Conservation (phyloP, 164 flowering plant genomes). For the Kalanchoe fedtschenkoi region DNA sequence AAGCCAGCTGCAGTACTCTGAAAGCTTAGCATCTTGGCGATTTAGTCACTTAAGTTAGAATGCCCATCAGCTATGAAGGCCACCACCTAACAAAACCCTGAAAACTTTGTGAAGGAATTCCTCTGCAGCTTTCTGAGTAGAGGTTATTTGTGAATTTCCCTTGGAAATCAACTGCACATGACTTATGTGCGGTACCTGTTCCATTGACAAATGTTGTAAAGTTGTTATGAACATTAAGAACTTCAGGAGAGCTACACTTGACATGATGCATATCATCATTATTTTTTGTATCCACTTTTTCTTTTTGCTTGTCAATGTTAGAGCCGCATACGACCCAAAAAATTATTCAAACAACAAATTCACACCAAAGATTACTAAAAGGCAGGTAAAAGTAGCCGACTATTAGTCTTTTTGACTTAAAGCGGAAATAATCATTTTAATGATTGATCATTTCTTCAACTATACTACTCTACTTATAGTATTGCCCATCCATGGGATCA, state of each 20-base stretch:
- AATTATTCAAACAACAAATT: too few species aligned
- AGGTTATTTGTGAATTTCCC: constrained; percentile 35
- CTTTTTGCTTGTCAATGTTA: too few species aligned
- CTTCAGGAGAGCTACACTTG: neutral
- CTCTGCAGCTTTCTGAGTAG: constrained; percentile 44
- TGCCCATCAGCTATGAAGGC: constrained; percentile 68
- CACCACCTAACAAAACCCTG: constrained; percentile 63
- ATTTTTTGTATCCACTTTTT: too few species aligned
- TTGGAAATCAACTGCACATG: constrained; percentile 35
- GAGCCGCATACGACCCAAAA: too few species aligned
- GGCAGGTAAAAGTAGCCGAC: neutral
- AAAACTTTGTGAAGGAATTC: constrained; percentile 54
- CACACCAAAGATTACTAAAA: too few species aligned
- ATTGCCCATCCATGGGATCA: too few species aligned
- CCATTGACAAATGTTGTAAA: neutral
- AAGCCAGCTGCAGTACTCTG: constrained; percentile 77
- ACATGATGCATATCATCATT: too few species aligned
- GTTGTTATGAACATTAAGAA: neutral
- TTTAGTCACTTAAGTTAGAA: constrained; percentile 57
- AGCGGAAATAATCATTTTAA: neutral
- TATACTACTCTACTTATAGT: too few species aligned
- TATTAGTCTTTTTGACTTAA: neutral
- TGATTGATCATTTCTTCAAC: too few species aligned
- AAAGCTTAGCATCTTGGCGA: constrained; percentile 61
- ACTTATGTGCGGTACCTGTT: constrained; percentile 52